Evolutionary conservation across 2,329 filamentous ascomycete species (phyloP).

Genomic region (Claviceps arundinis): DNA sequence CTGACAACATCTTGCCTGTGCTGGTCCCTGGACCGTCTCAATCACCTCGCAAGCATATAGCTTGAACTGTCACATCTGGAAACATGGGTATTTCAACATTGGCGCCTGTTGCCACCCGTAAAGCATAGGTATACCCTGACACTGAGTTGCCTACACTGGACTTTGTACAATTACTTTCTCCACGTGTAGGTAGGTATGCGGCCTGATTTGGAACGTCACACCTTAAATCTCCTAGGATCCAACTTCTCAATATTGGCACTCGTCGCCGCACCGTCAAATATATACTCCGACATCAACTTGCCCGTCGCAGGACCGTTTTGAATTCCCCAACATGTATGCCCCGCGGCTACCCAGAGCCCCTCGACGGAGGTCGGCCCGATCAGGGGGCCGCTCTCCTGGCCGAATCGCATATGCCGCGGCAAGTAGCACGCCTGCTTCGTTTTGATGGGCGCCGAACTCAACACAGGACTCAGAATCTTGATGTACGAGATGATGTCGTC

Average conservation of each 20-base stretch:
- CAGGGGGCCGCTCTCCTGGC: slow-evolving; percentile 54
- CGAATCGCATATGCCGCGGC: slow-evolving; percentile 55
- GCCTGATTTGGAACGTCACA: slow-evolving; percentile 18
- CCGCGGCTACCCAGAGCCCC: slow-evolving; percentile 69
- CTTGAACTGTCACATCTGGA: too few species aligned
- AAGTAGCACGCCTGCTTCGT: slow-evolving; percentile 86
- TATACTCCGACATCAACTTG: slow-evolving; percentile 64
- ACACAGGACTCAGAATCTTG: slow-evolving; percentile 45
- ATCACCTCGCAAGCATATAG: too few species aligned
- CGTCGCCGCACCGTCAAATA: slow-evolving; percentile 57
- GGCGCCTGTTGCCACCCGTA: too few species aligned
- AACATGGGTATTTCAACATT: too few species aligned
- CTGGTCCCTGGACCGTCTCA: too few species aligned
- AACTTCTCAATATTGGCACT: slow-evolving; percentile 54
- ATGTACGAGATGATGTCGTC: slow-evolving; percentile 79
- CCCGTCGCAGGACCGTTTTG: slow-evolving; percentile 88
- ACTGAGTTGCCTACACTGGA: too few species aligned
- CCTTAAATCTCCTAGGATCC: slow-evolving; percentile 52
- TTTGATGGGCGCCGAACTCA: slow-evolving; percentile 56
- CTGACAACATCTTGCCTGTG: too few species aligned
- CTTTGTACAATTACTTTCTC: too few species aligned
- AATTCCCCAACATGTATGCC: slow-evolving; percentile 97
- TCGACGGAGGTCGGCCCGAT: slow-evolving; percentile 62
- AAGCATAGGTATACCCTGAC: too few species aligned
- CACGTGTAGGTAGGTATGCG: neutral